Percentiles rank a stretch among this genome's conserved stretches.
Evolutionary conservation across 1,139 yeast species (phyloP).

Genomic region (Saccharomyces hybrid): DNA sequence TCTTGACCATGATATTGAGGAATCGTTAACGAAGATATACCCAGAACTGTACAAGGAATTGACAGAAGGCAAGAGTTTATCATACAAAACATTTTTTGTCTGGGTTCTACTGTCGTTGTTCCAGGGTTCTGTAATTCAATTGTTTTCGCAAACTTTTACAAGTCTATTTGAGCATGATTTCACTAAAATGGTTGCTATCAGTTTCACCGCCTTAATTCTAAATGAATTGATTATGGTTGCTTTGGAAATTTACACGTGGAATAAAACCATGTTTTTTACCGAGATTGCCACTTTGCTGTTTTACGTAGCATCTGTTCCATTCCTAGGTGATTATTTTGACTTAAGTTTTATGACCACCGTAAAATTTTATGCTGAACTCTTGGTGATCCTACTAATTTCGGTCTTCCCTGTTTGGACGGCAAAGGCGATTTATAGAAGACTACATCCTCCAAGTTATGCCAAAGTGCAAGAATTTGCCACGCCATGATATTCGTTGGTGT

Average conservation of each 20-base stretch:
- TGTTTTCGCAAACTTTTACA: slow-evolving; percentile 67
- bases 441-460: slow-evolving; percentile 96
- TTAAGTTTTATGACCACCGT: slow-evolving; percentile 52
- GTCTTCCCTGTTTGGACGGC: slow-evolving; percentile 86
- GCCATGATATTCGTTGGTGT: neutral
- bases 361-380: slow-evolving; percentile 61
- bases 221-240: slow-evolving; percentile 94
- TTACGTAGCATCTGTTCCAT: slow-evolving; percentile 71
- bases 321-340: slow-evolving; percentile 77
- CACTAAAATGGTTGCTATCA: slow-evolving; percentile 71
- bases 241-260: slow-evolving; percentile 86
- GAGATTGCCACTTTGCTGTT: slow-evolving; percentile 62
- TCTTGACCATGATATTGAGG: slow-evolving; percentile 85
- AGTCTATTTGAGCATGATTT: slow-evolving; percentile 52
- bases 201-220: slow-evolving; percentile 70
- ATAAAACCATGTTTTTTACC: slow-evolving; percentile 62
- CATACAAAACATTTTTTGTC: slow-evolving; percentile 78
- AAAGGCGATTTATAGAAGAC: slow-evolving; percentile 60
- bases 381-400: slow-evolving; percentile 58
- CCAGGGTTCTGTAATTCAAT: slow-evolving; percentile 80
- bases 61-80: slow-evolving; percentile 77
- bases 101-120: slow-evolving; percentile 85
- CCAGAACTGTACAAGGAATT: slow-evolving; percentile 93
- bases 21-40: slow-evolving; percentile 76
- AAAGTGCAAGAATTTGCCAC: slow-evolving; percentile 61